Evolutionary conservation across 306 rosid species (phyloP).

Genomic region (Dicorynia guianensis): DNA sequence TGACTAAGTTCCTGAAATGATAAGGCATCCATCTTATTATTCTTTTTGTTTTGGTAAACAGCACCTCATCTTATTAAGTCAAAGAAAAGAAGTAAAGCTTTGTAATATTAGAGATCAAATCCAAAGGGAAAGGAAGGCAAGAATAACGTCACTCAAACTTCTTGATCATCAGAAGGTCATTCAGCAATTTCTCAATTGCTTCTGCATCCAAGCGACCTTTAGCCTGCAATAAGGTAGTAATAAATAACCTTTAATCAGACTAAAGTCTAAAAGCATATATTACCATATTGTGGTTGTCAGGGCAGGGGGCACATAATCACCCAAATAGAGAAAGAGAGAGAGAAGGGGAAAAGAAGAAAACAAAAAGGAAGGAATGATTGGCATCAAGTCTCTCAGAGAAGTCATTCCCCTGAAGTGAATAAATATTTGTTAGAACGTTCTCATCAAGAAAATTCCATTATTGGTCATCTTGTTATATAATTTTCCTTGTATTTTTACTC

Average conservation of each 20-base stretch:
- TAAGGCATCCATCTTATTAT: not conserved
- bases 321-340: too few species aligned
- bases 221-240: not conserved
- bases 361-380: too few species aligned
- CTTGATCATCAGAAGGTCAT: slow-evolving; percentile 37
- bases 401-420: not conserved
- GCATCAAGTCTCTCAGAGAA: too few species aligned
- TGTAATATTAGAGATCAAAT: not conserved
- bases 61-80: not conserved
- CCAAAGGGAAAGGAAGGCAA: not conserved
- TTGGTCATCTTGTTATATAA: too few species aligned
- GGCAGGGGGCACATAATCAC: too few species aligned
- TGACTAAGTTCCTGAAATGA: not conserved
- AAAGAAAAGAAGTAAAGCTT: not conserved
- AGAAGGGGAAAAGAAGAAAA: not conserved
- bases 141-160: slow-evolving; percentile 30
- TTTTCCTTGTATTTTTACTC: too few species aligned
- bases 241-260: not conserved
- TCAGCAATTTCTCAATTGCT: slow-evolving; percentile 35
- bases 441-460: too few species aligned
- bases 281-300: too few species aligned
- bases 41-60: too few species aligned
- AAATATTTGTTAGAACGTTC: too few species aligned
- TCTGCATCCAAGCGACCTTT: slow-evolving; percentile 31
- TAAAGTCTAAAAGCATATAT: not conserved